Evolutionary conservation across 768 basidiomycete genomes (phyloP).

Genomic region (Russula compacta): DNA sequence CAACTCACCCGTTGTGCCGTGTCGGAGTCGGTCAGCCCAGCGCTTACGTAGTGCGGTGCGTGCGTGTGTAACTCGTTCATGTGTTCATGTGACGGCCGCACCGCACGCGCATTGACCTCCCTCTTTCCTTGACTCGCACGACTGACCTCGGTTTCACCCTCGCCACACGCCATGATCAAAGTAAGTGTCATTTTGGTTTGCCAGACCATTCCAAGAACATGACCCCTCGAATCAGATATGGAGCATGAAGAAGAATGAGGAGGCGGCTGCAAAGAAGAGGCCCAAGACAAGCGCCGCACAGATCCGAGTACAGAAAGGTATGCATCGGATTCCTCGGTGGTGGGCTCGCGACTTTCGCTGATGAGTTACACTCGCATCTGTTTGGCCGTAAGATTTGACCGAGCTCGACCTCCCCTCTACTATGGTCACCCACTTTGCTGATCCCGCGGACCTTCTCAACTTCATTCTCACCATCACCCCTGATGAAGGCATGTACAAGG

Average conservation of each 20-base stretch:
- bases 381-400: conserved; percentile 62
- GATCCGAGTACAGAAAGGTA: conserved; percentile 99
- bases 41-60: too few species aligned
- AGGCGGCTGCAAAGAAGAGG: conserved; percentile 94
- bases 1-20: too few species aligned
- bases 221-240: conserved; percentile 60
- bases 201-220: not conserved
- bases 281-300: conserved; percentile 98
- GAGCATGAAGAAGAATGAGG: conserved; percentile 99
- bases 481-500: conserved; percentile 99
- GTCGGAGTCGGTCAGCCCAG: too few species aligned
- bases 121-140: conserved; percentile 1
- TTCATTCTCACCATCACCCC: conserved; percentile 93
- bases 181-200: conserved; percentile 21
- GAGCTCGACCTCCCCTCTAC: conserved; percentile 93
- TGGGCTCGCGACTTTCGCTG: not conserved
- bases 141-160: not conserved
- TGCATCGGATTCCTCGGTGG: conserved; percentile 10
- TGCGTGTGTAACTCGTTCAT: not conserved
- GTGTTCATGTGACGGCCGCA: not conserved
- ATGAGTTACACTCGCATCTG: not conserved
- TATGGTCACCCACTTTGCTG: conserved; percentile 92
- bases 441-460: conserved; percentile 91
- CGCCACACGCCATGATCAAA: conserved; percentile 34
- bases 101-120: not conserved